Percentiles rank a stretch among this genome's conserved stretches.
Evolutionary conservation across 257 asterid species (phyloP).

Genomic region (Rhazya stricta): DNA sequence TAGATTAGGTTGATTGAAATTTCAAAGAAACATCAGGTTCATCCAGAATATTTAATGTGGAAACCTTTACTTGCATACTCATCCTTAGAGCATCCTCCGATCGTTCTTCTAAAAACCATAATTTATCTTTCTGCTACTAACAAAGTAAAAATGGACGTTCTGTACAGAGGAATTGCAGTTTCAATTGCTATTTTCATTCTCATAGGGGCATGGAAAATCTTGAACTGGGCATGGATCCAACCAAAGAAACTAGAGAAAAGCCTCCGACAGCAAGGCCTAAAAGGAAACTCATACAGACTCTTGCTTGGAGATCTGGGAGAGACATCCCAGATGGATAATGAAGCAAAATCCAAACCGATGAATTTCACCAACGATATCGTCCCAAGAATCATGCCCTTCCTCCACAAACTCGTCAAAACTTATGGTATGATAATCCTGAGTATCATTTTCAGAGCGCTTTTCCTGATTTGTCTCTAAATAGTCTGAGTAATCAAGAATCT

Average conservation of each 20-base stretch:
- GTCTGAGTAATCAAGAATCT: not conserved
- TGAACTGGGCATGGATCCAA: slow-evolving; percentile 25
- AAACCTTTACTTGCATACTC: too few relatives aligned
- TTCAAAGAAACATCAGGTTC: too few relatives aligned
- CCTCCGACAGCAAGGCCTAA: slow-evolving; percentile 23
- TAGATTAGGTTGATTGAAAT: not conserved
- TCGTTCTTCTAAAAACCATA: not conserved
- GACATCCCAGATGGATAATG: slow-evolving; percentile 6
- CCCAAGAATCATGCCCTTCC: slow-evolving; percentile 22
- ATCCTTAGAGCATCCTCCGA: not conserved
- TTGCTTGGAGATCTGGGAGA: slow-evolving; percentile 26
- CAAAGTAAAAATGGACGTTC: slow-evolving; percentile 1
- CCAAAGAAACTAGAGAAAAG: slow-evolving; percentile 25
- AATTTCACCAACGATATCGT: slow-evolving; percentile 14
- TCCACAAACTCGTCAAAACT: slow-evolving; percentile 3
- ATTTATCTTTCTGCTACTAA: not conserved
- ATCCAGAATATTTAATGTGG: too few relatives aligned
- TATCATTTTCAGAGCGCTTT: too few relatives aligned
- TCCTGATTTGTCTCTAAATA: too few relatives aligned
- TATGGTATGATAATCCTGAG: slow-evolving; percentile 14
- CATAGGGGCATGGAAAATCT: slow-evolving; percentile 18
- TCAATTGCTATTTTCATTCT: not conserved
- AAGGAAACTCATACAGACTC: slow-evolving; percentile 21
- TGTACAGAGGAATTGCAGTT: not conserved
- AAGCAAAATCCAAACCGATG: slow-evolving; percentile 22